Evolutionary conservation across 768 basidiomycete species (phyloP), one percentile per base, ranked within the genome.

Genomic region (Rhizopogon vinicolor): DNA sequence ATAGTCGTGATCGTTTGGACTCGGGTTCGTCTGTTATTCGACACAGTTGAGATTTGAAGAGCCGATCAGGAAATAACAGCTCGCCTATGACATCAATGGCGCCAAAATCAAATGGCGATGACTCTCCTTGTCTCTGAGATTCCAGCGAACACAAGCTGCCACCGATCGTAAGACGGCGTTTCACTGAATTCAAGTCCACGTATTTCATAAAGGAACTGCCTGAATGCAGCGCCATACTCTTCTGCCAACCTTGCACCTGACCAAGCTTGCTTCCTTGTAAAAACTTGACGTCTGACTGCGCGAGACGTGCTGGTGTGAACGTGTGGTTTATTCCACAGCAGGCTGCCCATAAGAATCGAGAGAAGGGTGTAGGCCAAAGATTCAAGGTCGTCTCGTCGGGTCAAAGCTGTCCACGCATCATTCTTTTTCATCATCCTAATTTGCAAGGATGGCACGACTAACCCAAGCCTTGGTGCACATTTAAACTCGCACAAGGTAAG

Each of bases 401-500:
- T 14, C 39, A 39, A 39, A 39, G 39, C 39, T 5, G 6, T 14
- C 39, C 39, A 14, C 5, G 25, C 25, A 25, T 4, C 25, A 39
- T 31, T 8, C 31, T 31, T 14, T 39, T 14, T 39, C 39, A 31
- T 7, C 9, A 31, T 8, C 1, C 7, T 31, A 31, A 9, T 40
- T 25, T 16, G 13, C 16, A 14, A 40, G 39, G 16, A 16, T 40
- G 13, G n/a, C 14, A 39, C 13, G 4, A 16, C 14, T 16, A 16
- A 7, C 5, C 13, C 14, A 40, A 16, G 39, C 39, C 16, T 40
- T 16, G 14, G 57, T 71, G 69, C 31, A 70, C 54, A 55, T 72
- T 68, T 56, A 71, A 60, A 61, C 68, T 69, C 46, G 69, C 68
- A 64, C 64, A 72, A 55, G 25, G 25, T 31, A 70, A 59, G 1